phyloP scores from a whole-genome alignment of 805 yeast genomes.

The Schwanniomyces polymorphus region DNA sequence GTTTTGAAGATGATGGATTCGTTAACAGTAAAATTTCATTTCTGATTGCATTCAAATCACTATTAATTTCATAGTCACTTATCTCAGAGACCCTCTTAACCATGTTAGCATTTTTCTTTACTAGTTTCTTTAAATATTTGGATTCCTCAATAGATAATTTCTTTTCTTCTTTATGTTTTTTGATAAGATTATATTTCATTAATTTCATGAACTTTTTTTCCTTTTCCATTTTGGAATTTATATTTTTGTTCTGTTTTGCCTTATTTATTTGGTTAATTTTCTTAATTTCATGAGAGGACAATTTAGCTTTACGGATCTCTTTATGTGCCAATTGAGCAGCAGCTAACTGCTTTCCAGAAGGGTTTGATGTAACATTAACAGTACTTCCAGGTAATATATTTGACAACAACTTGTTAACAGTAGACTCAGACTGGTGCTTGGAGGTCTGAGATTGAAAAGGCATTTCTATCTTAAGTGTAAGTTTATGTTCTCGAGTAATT shows the following conservation, averaged over 20 bases:
- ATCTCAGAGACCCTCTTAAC: conserved; percentile 26
- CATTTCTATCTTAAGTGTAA: conserved; percentile 9
- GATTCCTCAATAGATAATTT: conserved; percentile 30
- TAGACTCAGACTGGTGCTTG: conserved; percentile 33
- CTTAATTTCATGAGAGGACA: conserved; percentile 13
- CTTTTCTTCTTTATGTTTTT: conserved; percentile 22
- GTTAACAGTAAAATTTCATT: conserved; percentile 23
- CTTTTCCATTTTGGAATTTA: conserved; percentile 25
- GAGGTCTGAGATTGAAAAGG: conserved; percentile 25
- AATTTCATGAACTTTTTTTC: conserved; percentile 33
- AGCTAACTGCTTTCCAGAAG: conserved; percentile 4
- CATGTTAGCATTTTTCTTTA: conserved; percentile 34
- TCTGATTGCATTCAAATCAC: conserved; percentile 29
- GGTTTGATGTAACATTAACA: neutral
- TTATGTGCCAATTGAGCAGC: conserved; percentile 18
- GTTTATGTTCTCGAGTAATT: neutral
- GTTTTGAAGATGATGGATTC: conserved; percentile 17
- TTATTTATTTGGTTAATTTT: conserved; percentile 19
- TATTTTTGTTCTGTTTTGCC: conserved; percentile 20
- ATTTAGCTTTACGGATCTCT: conserved; percentile 13
- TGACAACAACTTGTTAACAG: conserved; percentile 39
- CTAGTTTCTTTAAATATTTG: conserved; percentile 39
- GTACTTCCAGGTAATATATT: conserved; percentile 10
- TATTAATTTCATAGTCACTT: conserved; percentile 29
- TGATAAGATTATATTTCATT: conserved; percentile 40